A percentile compares a stretch with the other conserved stretches of the same genome.
phyloP scores from a whole-genome alignment of 345 rosid genomes.

The Gynandropsis gynandra region DNA sequence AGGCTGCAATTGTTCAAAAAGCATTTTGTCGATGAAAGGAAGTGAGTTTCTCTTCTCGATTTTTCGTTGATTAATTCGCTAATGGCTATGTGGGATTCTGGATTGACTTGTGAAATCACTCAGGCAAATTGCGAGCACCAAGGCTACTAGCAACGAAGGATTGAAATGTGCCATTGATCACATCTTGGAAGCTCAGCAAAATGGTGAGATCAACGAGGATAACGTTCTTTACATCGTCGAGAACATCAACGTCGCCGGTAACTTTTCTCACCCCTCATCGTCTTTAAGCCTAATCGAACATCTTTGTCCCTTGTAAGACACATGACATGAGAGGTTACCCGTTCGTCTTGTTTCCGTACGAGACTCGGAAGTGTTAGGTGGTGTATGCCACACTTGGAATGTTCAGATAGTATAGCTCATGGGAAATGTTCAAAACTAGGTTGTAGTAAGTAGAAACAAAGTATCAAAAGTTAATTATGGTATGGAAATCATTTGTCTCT shows the following conservation, averaged over 20 bases:
- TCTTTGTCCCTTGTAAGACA: slow-evolving; percentile 19
- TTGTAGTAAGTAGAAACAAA: no score
- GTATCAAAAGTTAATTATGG: no score
- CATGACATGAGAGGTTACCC: slow-evolving; percentile 12
- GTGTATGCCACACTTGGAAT: no score
- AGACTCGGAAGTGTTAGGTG: neutral
- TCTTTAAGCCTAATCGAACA: neutral
- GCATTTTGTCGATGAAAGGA: slow-evolving; percentile 83
- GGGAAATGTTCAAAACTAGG: no score
- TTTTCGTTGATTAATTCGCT: neutral
- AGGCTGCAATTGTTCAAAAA: slow-evolving; percentile 85
- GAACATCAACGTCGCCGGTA: slow-evolving; percentile 97
- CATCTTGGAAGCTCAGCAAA: slow-evolving; percentile 76
- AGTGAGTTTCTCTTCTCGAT: slow-evolving; percentile 37
- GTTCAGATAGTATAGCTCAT: no score
- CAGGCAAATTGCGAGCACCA: slow-evolving; percentile 71
- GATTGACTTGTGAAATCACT: neutral
- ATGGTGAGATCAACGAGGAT: slow-evolving; percentile 94
- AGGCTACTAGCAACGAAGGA: slow-evolving; percentile 48
- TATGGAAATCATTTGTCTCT: no score
- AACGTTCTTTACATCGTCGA: slow-evolving; percentile 96
- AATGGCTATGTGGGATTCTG: neutral
- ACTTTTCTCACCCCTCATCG: neutral
- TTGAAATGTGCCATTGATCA: slow-evolving; percentile 94
- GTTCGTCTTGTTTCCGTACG: slow-evolving; percentile 17